phyloP scores from a whole-genome alignment of 768 basidiomycete genomes.

The Suillus decipiens region DNA sequence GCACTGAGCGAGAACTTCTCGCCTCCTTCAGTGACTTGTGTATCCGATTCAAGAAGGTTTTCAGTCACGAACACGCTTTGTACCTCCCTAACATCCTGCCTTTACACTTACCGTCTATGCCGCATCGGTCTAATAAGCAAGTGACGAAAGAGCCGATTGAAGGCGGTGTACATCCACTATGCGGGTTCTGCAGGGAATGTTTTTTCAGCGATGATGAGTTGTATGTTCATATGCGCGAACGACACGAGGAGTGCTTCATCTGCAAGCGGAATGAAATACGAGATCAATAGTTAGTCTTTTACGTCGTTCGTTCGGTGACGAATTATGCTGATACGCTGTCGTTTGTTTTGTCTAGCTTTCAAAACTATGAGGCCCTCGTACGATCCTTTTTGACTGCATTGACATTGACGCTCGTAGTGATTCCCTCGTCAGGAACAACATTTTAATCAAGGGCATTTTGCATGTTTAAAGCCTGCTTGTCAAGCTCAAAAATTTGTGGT shows the following conservation, averaged over 20 bases:
- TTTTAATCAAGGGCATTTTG: constrained; percentile 73
- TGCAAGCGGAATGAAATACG: constrained; percentile 81
- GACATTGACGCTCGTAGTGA: constrained; percentile 9
- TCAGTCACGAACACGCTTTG: constrained; percentile 90
- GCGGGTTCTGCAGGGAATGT: constrained; percentile 90
- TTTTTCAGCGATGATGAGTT: constrained; percentile 93
- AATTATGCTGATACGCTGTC: constrained; percentile 3
- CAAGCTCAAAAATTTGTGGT: constrained; percentile 92
- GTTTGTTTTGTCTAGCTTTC: constrained; percentile 52
- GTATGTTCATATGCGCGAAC: constrained; percentile 90
- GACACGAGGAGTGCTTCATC: constrained; percentile 95
- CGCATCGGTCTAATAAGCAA: constrained; percentile 41
- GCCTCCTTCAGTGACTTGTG: constrained; percentile 70
- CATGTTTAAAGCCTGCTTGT: constrained; percentile 74
- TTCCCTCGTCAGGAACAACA: constrained; percentile 60
- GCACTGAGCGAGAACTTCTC: background rate
- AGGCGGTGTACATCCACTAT: constrained; percentile 75
- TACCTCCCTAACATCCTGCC: constrained; percentile 69
- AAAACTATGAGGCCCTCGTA: constrained; percentile 76
- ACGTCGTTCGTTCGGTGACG: constrained; percentile 6
- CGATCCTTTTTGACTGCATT: constrained; percentile 25
- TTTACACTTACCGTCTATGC: constrained; percentile 76
- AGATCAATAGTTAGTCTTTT: constrained; percentile 80
- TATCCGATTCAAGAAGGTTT: constrained; percentile 88
- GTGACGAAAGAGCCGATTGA: constrained; percentile 58